Conservation (phyloP, 2,329 filamentous ascomycete species). For the Orbilia quercus region DNA sequence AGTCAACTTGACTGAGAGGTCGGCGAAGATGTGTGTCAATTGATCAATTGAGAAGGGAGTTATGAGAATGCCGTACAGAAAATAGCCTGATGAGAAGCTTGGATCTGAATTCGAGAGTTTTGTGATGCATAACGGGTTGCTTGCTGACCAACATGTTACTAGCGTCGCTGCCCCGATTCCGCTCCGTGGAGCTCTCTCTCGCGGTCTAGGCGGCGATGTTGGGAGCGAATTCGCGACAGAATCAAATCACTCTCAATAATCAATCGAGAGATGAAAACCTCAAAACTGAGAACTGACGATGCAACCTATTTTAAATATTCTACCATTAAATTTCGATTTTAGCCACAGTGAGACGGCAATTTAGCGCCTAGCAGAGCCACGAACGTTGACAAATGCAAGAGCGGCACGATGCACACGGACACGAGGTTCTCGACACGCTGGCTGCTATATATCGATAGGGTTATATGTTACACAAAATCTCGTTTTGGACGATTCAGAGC, state of each 20-base stretch:
- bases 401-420: not conserved
- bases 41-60: not conserved
- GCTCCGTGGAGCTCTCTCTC: slow-evolving; percentile 10
- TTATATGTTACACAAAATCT: slow-evolving; percentile 1
- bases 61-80: not conserved
- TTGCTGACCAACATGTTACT: slow-evolving; percentile 27
- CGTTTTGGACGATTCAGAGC: not conserved
- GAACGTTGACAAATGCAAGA: not conserved
- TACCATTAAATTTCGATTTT: too few species aligned
- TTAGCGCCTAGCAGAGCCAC: too few species aligned
- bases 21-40: not conserved
- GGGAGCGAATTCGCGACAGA: not conserved
- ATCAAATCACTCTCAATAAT: not conserved
- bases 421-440: not conserved
- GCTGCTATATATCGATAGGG: not conserved
- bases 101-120: not conserved
- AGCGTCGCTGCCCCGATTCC: slow-evolving; percentile 47
- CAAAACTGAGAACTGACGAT: too few species aligned
- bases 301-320: too few species aligned
- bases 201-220: slow-evolving; percentile 15
- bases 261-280: too few species aligned
- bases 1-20: not conserved
- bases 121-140: slow-evolving; percentile 3
- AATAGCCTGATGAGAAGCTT: not conserved
- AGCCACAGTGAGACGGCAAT: too few species aligned